phyloP scores from a whole-genome alignment of 305 asterid genomes.

The Solanum hybrid region DNA sequence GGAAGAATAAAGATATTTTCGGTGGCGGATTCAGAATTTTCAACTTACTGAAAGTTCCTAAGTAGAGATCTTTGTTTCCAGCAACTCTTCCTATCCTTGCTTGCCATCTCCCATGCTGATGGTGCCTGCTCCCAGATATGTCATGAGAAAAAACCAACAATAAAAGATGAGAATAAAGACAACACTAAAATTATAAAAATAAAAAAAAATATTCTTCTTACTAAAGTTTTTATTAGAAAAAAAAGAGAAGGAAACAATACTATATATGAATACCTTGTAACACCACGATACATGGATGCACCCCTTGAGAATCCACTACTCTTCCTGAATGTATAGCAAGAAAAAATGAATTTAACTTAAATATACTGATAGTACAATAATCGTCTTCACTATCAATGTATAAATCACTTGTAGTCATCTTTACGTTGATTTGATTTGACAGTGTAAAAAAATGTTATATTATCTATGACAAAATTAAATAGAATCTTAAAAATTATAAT shows the following conservation, averaged over 20 bases:
- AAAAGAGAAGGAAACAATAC: neutral
- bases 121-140: constrained; percentile 46
- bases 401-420: neutral
- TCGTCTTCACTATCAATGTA: neutral
- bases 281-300: constrained; percentile 91
- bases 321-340: constrained; percentile 36
- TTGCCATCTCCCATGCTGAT: constrained; percentile 95
- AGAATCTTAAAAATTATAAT: neutral
- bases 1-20: neutral
- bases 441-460: neutral
- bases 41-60: constrained; percentile 74
- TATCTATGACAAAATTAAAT: neutral
- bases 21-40: neutral
- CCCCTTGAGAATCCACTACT: constrained; percentile 92
- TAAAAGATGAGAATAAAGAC: neutral
- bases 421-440: neutral
- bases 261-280: constrained; percentile 45
- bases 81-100: constrained; percentile 90
- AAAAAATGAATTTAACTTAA: neutral
- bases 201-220: neutral
- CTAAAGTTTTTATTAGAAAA: neutral
- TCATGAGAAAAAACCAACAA: neutral
- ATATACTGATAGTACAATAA: neutral
- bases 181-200: neutral
- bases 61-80: constrained; percentile 82